A percentile compares a stretch with the other conserved stretches of the same genome.
Evolutionary conservation across 371 early-diverging fungal species (phyloP).

Genomic region (Mucor circinelloides): DNA sequence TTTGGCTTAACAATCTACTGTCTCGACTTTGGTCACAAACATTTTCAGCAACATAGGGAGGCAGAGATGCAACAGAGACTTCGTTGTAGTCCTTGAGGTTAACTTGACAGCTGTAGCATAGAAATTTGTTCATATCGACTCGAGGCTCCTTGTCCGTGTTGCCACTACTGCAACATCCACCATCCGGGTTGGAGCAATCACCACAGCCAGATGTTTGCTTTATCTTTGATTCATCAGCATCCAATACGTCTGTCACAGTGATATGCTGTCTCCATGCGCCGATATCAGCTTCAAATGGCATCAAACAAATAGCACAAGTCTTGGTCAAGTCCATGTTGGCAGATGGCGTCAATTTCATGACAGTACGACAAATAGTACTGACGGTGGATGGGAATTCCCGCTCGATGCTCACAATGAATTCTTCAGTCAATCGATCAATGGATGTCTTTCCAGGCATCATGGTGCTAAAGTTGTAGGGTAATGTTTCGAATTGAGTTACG

Average conservation of each 20-base stretch:
- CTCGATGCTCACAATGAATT: conserved; percentile 81
- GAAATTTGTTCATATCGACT: conserved; percentile 36
- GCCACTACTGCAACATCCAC: conserved; percentile 32
- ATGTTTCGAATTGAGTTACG: conserved; percentile 46
- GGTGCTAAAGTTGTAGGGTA: conserved; percentile 57
- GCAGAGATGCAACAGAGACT: conserved; percentile 21
- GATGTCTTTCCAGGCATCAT: conserved; percentile 60
- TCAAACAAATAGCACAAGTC: conserved; percentile 60
- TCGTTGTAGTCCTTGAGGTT: conserved; percentile 51
- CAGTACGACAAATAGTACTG: conserved; percentile 84
- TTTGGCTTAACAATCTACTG: conserved; percentile 49
- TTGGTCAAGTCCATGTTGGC: conserved; percentile 39
- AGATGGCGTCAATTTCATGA: conserved; percentile 68
- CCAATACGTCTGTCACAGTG: conserved; percentile 44
- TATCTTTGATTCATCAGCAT: neutral
- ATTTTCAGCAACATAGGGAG: conserved; percentile 27
- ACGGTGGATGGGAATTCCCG: conserved; percentile 87
- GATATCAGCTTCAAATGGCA: conserved; percentile 57
- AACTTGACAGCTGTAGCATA: conserved; percentile 68
- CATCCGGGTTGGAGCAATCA: conserved; percentile 8
- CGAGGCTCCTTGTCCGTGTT: neutral
- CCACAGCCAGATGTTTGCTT: neutral
- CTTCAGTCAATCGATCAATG: conserved; percentile 76
- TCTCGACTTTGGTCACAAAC: conserved; percentile 37
- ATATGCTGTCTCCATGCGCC: conserved; percentile 59